Evolutionary conservation across 495 filamentous ascomycete species (phyloP).

Genomic region (Hypoxylon fuscum): DNA sequence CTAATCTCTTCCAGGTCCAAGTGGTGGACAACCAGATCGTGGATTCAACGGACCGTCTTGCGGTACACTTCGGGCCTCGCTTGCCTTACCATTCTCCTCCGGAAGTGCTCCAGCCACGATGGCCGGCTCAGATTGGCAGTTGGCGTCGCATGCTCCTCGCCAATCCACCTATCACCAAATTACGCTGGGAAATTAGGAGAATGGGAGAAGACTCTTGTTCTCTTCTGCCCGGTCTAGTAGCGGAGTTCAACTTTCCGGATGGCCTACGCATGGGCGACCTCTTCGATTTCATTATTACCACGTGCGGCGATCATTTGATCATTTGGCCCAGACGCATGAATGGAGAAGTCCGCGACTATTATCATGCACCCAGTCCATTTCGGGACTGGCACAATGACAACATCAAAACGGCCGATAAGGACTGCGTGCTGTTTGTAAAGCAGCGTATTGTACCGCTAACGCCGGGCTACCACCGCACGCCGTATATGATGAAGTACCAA

Average conservation of each 20-base stretch:
- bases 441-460: neutral
- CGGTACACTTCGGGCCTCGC: too few species aligned
- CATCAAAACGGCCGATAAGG: neutral
- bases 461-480: neutral
- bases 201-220: neutral
- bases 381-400: neutral
- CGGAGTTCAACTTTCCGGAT: conserved; percentile 3
- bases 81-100: too few species aligned
- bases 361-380: too few species aligned
- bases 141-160: too few species aligned
- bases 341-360: neutral
- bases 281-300: conserved; percentile 7
- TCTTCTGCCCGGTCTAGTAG: neutral
- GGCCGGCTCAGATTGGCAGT: too few species aligned
- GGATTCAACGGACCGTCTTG: too few species aligned
- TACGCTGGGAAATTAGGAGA: conserved; percentile 5
- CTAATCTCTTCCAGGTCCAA: too few species aligned
- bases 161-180: neutral
- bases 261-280: conserved; percentile 6
- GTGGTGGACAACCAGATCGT: too few species aligned
- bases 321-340: neutral
- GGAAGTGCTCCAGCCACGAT: too few species aligned
- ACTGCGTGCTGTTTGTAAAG: neutral
- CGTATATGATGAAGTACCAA: neutral
- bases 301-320: neutral